These are phyloP conservation scores for Sherardia arvensis DNA, from an alignment of 257 asterid genomes.

Conservation along the genomic window DNA sequence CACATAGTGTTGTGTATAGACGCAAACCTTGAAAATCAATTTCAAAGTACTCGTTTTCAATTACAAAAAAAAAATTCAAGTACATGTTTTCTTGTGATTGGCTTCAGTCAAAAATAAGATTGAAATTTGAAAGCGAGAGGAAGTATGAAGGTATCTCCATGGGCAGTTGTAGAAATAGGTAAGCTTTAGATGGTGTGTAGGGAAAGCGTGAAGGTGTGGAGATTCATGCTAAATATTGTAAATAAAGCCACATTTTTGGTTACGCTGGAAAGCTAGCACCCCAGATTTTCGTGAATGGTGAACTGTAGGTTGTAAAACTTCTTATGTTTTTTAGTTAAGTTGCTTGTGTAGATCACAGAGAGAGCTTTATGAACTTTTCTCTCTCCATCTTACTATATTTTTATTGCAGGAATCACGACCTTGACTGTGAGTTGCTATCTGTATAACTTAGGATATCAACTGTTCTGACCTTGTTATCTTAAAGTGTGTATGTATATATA, in stretches of 20 bases:
- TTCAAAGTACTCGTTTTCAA: neutral
- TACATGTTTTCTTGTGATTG: neutral
- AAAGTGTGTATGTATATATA: neutral
- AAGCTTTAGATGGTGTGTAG: neutral
- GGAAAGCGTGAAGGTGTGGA: neutral
- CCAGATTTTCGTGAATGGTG: too few species aligned
- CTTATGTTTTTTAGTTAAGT: neutral
- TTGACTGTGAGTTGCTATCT: neutral
- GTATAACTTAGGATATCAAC: neutral
- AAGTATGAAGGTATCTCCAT: neutral
- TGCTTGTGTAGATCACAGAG: neutral
- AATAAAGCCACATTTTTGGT: neutral
- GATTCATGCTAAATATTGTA: neutral
- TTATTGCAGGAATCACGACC: neutral
- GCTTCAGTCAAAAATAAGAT: neutral
- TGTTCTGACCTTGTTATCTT: neutral
- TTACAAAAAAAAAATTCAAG: too few species aligned
- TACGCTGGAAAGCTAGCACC: neutral
- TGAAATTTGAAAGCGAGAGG: neutral
- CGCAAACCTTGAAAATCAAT: neutral
- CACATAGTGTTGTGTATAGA: neutral
- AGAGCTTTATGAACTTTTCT: neutral
- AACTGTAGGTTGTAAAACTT: neutral
- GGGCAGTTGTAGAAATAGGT: neutral
- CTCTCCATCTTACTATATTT: neutral